Evolutionary conservation across 2,329 filamentous ascomycete species (phyloP), one percentile per base, ranked within the genome.

Genomic region (Grosmannia clavigera): DNA sequence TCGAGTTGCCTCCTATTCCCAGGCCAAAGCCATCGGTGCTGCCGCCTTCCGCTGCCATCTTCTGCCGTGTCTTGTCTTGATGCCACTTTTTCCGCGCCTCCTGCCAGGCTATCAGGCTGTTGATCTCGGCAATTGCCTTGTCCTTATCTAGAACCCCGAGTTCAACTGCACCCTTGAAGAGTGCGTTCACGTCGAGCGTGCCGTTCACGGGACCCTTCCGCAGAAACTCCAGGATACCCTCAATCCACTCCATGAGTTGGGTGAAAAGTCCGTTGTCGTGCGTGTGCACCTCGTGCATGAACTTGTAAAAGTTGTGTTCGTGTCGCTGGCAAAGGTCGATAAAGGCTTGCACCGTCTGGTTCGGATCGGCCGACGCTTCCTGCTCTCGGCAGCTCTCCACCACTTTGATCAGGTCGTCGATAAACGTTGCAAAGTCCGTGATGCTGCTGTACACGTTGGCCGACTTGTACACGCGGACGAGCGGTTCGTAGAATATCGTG

Each of bases 391-490:
- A 86, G 67, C 78, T 81, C 57, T 86, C 83, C 35, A 86, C 81
- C 31, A 86, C 82, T 68, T 84, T 81, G 66, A 97, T 96, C 70
- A 92, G 88, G 71, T 99, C 94, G 68, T 96, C 91, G 58, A 94
- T 84, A 67, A 99, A 99, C 48, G 85, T 79, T 0, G 92, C 88
- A 75, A 99, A 97, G 72, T 99, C 94, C 0, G 92, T 97, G 62
- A 99, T 92, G 69, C 89, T 95, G 76, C 85, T 94, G 78, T 97
- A 97, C 31, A 99, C 92, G 67, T 97, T 99, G 65, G 94, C 94
- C 25, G 92, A 96, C 75, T 97, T 99, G 79, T 99, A 99, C 0
- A 99, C 94, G 55, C 94, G 83, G 19, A 99, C 90, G 27, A 99
- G 84, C 0, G 94, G 94, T 70, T 99, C 94, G 74, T 99, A 99